Evolutionary conservation across 73 alveolate genomes (phyloP), one percentile per base, ranked within the genome.

Genomic region (Stentor roeselii): DNA sequence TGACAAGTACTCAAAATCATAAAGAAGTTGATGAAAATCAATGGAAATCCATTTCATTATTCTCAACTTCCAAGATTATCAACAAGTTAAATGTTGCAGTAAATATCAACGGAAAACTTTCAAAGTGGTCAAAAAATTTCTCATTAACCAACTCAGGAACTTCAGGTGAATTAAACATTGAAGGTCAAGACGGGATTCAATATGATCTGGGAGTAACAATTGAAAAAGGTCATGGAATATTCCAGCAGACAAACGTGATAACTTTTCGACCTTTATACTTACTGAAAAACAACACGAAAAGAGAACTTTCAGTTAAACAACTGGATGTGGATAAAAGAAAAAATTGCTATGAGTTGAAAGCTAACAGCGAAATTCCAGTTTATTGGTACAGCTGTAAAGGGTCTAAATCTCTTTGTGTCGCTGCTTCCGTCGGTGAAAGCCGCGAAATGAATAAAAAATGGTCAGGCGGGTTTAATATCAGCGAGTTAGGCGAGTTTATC

Each of bases 181-280:
- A 21, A 0, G 37, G 37, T 21, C 34, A 30, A 21, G 80, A 67
- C 34, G 80, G 42, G 1, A 0, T 2, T 0, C 80, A 67, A 32
- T 76, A 35, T 76, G 74, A 76, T 35, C 37, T 76, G 6, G 84
- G 84, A 76, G 84, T 76, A 6, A 41, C 75, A 21, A 76, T 76
- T 0, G 75, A 76, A 37, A 76, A 76, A 76, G 84, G 84, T 27
- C 27, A n/a, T 0, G 84, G 84, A 1, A 34, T 76, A 27, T 76
- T 76, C 74, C 84, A 76, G 36, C 67, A 15, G 36, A 76, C 84
- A 15, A 76, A 76, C 2, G 39, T 76, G 2, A 37, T 76, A 21
- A 41, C 74, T 15, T 76, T 76, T 2, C 74, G 74, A 15, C 84
- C 84, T 2, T 41, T n/a, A 39, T 21, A 27, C 39, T 21, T 76